phyloP scores from a whole-genome alignment of 1,284 basidiomycete genomes.

The Hemileia vastatrix region DNA sequence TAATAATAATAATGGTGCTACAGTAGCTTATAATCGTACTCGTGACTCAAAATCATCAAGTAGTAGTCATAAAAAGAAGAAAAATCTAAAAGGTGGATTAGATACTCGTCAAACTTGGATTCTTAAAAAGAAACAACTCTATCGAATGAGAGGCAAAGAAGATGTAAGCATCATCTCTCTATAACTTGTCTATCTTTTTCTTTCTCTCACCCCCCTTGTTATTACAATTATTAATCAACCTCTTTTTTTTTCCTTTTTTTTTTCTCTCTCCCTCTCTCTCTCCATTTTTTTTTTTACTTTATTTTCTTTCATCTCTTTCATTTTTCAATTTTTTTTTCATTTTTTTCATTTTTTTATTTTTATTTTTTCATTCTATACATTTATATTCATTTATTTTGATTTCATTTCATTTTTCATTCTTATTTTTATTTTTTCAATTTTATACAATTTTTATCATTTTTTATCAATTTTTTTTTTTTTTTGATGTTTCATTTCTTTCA shows the following conservation, averaged over 20 bases:
- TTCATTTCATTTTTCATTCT: not conserved
- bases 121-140: constrained; percentile 53
- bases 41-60: too few species aligned
- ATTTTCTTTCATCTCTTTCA: not conserved
- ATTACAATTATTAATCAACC: too few species aligned
- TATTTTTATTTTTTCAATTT: not conserved
- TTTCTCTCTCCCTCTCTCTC: too few species aligned
- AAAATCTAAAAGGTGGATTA: too few species aligned
- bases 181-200: too few species aligned
- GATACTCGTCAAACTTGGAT: constrained; percentile 49
- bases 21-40: too few species aligned
- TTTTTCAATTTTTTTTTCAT: not conserved
- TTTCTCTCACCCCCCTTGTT: too few species aligned
- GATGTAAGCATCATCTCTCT: constrained; percentile 31
- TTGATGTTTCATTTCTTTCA: not conserved
- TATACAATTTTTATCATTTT: too few species aligned
- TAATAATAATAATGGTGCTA: too few species aligned
- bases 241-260: too few species aligned
- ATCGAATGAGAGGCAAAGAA: constrained; percentile 51
- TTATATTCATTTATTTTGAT: not conserved
- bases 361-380: not conserved
- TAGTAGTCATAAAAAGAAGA: constrained; percentile 9
- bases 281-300: too few species aligned
- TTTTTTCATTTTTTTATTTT: not conserved
- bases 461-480: not conserved